Evolutionary conservation across 163 green algal species (phyloP).

Genomic region (Volvox carteri): DNA sequence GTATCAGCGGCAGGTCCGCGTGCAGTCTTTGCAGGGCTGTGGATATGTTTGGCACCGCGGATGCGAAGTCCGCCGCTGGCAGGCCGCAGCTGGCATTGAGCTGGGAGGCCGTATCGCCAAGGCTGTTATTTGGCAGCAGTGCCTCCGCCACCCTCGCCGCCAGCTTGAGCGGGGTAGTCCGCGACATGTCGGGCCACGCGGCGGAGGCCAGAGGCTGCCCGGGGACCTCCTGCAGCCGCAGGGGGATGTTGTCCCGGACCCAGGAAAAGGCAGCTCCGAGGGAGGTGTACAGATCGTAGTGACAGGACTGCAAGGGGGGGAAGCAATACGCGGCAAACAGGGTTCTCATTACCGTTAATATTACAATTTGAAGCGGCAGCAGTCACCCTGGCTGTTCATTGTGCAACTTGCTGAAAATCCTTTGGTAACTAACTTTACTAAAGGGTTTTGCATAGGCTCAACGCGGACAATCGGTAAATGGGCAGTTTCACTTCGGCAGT

Average conservation of each 20-base stretch:
- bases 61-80: neutral
- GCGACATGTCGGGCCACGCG: neutral
- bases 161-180: neutral
- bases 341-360: too few species aligned
- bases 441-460: too few species aligned
- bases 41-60: neutral
- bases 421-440: too few species aligned
- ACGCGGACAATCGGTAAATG: too few species aligned
- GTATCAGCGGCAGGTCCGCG: neutral
- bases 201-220: neutral
- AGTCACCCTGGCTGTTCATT: too few species aligned
- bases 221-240: neutral
- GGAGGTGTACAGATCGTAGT: neutral
- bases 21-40: neutral
- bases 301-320: neutral
- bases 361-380: too few species aligned
- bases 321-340: too few species aligned
- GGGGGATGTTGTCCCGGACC: slow-evolving; percentile 8
- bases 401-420: too few species aligned
- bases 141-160: neutral
- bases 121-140: neutral
- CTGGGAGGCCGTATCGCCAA: neutral
- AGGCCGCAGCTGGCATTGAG: neutral
- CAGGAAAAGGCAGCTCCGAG: neutral
- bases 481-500: too few species aligned